Percentiles rank a stretch among this genome's conserved stretches.
Evolutionary conservation across 495 filamentous ascomycete species (phyloP).

Genomic region (Bacidia rubella): DNA sequence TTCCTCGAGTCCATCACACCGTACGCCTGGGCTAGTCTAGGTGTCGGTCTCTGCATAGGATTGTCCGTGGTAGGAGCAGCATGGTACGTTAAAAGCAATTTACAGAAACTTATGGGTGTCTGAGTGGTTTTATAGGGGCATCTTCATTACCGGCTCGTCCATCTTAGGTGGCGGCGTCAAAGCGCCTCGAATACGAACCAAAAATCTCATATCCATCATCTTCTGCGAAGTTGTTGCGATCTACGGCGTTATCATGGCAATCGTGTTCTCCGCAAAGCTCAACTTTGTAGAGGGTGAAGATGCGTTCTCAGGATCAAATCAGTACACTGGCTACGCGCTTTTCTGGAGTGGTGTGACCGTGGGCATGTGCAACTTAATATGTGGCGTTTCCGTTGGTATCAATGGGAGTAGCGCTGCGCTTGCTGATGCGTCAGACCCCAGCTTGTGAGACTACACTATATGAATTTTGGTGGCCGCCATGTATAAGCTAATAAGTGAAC

Average conservation of each 20-base stretch:
- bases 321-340: slow-evolving; percentile 91
- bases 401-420: slow-evolving; percentile 93
- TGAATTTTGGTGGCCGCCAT: no score
- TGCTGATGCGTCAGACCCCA: slow-evolving; percentile 88
- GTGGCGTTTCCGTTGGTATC: slow-evolving; percentile 93
- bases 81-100: slow-evolving; percentile 50
- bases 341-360: slow-evolving; percentile 95
- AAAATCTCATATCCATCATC: slow-evolving; percentile 99
- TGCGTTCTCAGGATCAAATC: slow-evolving; percentile 52
- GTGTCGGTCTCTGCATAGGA: slow-evolving; percentile 89
- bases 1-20: slow-evolving; percentile 92
- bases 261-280: slow-evolving; percentile 87
- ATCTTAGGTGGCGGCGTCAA: slow-evolving; percentile 94
- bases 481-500: slow-evolving; percentile 19
- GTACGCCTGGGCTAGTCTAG: slow-evolving; percentile 81
- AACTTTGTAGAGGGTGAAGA: slow-evolving; percentile 36
- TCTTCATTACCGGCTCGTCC: slow-evolving; percentile 97
- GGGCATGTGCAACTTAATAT: slow-evolving; percentile 87
- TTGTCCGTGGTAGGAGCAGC: slow-evolving; percentile 91
- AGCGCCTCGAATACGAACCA: slow-evolving; percentile 91
- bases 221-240: slow-evolving; percentile 99
- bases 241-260: slow-evolving; percentile 99
- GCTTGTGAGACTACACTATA: slow-evolving; percentile 47
- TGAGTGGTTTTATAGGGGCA: slow-evolving; percentile 55
- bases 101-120: neutral